Evolutionary conservation across 345 rosid genomes (phyloP).

Genomic region (Eucalyptus melliodora): DNA sequence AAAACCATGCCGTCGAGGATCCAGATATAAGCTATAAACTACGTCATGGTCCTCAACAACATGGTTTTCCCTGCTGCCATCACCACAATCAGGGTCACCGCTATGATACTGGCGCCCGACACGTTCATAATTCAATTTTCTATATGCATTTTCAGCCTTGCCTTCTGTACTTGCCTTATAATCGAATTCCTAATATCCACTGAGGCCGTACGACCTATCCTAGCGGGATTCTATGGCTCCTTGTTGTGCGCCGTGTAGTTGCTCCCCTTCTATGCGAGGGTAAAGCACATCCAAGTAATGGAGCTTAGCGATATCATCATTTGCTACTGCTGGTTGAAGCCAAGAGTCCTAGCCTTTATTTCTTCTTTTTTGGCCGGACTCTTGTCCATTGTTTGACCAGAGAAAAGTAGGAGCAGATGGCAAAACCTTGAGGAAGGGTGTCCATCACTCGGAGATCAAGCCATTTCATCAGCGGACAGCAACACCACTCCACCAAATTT

Average conservation of each 20-base stretch:
- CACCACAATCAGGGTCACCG: background rate
- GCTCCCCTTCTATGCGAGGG: background rate
- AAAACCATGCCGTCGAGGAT: background rate
- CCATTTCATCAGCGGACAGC: background rate
- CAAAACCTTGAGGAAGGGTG: background rate
- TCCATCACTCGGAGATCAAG: background rate
- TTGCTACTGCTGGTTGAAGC: background rate
- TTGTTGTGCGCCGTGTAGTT: background rate
- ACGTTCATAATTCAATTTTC: background rate
- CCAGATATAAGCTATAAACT: background rate
- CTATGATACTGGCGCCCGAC: background rate
- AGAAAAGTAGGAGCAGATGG: background rate
- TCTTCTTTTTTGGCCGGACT: background rate
- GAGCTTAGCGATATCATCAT: background rate
- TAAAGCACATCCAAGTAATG: background rate
- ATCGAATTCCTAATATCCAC: background rate
- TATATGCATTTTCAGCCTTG: background rate
- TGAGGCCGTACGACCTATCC: background rate
- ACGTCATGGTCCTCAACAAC: background rate
- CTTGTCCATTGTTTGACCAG: background rate
- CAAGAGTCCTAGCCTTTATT: background rate
- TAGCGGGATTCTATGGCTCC: background rate
- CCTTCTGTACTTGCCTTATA: background rate
- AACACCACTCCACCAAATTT: background rate
- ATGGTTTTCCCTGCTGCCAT: background rate